phyloP scores from a whole-genome alignment of 1,284 basidiomycete genomes.

The Ceratobasidium theobromae region DNA sequence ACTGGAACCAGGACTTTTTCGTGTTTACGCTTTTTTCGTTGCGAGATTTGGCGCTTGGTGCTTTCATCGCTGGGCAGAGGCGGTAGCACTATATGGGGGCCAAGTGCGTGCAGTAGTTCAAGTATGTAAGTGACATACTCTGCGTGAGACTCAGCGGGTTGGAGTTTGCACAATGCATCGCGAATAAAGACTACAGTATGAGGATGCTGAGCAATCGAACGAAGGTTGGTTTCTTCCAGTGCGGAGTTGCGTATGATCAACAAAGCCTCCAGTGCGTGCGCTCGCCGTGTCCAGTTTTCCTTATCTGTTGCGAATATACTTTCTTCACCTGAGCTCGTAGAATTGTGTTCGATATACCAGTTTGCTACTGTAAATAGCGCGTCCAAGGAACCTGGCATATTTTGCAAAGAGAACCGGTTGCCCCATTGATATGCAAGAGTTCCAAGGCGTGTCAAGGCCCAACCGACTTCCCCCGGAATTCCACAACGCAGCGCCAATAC shows the following conservation, averaged over 20 bases:
- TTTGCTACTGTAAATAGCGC: conserved; percentile 79
- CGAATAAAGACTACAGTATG: conserved; percentile 63
- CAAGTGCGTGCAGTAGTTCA: conserved; percentile 61
- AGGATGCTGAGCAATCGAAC: conserved; percentile 57
- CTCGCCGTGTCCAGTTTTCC: conserved; percentile 46
- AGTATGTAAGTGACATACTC: conserved; percentile 69
- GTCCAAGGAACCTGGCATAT: conserved; percentile 73
- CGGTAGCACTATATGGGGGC: conserved; percentile 49
- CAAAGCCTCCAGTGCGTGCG: conserved; percentile 71
- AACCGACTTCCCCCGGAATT: conserved; percentile 71
- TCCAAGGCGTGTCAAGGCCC: conserved; percentile 78
- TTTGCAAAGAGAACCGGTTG: conserved; percentile 63
- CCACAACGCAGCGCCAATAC: conserved; percentile 74
- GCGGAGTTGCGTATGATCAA: conserved; percentile 77
- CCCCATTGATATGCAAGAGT: conserved; percentile 65
- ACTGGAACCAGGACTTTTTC: conserved; percentile 48
- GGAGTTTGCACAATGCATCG: conserved; percentile 54
- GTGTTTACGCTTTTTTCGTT: conserved; percentile 37
- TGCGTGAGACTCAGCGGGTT: conserved; percentile 59
- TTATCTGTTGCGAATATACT: conserved; percentile 18
- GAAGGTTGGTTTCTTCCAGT: conserved; percentile 62
- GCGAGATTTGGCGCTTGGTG: not conserved
- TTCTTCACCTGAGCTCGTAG: conserved; percentile 31
- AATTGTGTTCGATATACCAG: conserved; percentile 52
- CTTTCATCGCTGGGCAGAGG: not conserved